Percentiles rank a stretch among this genome's conserved stretches.
phyloP scores from a whole-genome alignment of 352 stramenopile genomes.

The Pythium insidiosum region DNA sequence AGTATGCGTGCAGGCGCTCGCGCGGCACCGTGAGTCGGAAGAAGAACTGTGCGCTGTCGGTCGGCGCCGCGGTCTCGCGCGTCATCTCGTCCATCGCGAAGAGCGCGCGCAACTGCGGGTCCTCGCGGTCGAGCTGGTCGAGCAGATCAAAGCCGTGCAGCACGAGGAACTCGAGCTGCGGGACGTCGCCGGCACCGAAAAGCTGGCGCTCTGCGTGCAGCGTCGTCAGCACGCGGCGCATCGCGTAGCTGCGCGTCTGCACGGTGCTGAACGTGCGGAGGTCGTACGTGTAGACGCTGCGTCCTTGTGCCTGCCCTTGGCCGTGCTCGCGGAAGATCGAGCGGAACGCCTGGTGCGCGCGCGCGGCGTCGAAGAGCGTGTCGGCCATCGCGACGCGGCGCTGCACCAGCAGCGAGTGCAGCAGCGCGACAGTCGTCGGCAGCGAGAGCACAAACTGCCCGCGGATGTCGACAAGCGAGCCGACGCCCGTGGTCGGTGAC shows the following conservation, averaged over 20 bases:
- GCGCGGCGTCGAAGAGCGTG: conserved; percentile 46
- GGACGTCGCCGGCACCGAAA: conserved; percentile 19
- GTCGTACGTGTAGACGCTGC: conserved; percentile 43
- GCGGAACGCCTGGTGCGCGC: conserved; percentile 38
- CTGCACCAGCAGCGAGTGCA: conserved; percentile 70
- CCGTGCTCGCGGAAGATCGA: conserved; percentile 41
- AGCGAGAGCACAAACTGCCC: conserved; percentile 60
- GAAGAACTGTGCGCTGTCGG: conserved; percentile 32
- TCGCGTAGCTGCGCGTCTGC: conserved; percentile 52
- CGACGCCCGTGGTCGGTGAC: conserved; percentile 20
- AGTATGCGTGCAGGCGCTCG: conserved; percentile 44
- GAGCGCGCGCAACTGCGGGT: conserved; percentile 47
- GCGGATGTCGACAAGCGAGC: too few relatives aligned
- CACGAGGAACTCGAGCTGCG: conserved; percentile 65
- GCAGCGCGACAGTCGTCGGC: conserved; percentile 42
- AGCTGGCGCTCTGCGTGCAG: conserved; percentile 32
- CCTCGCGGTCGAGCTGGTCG: conserved; percentile 69
- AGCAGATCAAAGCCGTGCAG: conserved; percentile 70
- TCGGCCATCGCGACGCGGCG: conserved; percentile 56
- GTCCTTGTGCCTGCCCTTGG: too few relatives aligned
- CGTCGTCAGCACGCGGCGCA: conserved; percentile 47
- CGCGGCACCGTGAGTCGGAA: conserved; percentile 41
- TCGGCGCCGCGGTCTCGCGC: conserved; percentile 23
- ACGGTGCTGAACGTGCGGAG: conserved; percentile 46
- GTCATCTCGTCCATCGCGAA: conserved; percentile 86